A percentile compares a stretch with the other conserved stretches of the same genome.
Conservation (phyloP, 2,329 filamentous ascomycete genomes). For the Apiospora phragmitis region DNA sequence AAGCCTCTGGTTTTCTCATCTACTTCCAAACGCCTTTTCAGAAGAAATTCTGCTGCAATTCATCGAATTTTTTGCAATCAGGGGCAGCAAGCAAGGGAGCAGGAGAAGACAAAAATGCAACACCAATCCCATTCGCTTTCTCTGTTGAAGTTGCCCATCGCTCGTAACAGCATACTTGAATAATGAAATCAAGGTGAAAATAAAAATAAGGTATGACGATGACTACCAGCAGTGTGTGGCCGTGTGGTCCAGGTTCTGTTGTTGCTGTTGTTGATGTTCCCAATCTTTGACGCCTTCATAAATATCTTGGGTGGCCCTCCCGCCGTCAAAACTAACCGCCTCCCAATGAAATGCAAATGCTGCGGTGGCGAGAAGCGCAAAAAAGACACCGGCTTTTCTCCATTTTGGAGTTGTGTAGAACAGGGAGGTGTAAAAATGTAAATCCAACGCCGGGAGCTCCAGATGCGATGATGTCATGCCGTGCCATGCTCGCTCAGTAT, state of each 20-base stretch:
- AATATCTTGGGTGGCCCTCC: neutral
- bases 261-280: neutral
- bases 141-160: neutral
- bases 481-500: constrained; percentile 38
- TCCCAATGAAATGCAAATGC: neutral
- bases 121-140: neutral
- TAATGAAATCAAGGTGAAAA: neutral
- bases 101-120: neutral
- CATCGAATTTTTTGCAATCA: neutral
- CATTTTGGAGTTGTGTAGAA: neutral
- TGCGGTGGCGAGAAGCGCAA: constrained; percentile 11
- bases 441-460: constrained; percentile 35
- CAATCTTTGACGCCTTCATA: constrained; percentile 6
- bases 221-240: constrained; percentile 10
- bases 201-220: constrained; percentile 1
- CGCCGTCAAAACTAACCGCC: neutral
- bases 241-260: constrained; percentile 15
- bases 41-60: neutral
- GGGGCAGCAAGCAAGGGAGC: neutral
- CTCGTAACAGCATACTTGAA: neutral
- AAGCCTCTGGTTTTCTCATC: neutral
- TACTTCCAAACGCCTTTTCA: neutral
- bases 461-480: constrained; percentile 21
- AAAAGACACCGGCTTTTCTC: neutral
- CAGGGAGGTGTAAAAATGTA: neutral